Percentiles rank a stretch among this genome's conserved stretches.
Evolutionary conservation across 345 rosid species (phyloP).

Genomic region (Aegle marmelos): DNA sequence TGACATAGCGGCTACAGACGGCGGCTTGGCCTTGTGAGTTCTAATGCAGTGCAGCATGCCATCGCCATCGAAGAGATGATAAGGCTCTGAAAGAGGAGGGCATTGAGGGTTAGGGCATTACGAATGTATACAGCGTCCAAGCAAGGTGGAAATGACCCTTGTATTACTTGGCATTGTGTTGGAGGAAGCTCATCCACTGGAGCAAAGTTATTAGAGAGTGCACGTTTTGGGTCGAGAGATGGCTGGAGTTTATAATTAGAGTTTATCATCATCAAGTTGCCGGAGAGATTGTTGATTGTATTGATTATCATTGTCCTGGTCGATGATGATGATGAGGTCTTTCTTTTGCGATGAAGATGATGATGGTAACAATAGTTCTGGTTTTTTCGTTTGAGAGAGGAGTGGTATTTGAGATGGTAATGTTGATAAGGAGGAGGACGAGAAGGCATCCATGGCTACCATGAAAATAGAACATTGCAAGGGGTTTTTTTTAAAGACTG

Average conservation of each 20-base stretch:
- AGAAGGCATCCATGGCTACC: not conserved
- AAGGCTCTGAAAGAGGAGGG: conserved; percentile 50
- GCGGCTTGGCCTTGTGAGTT: conserved; percentile 37
- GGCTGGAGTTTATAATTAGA: conserved; percentile 33
- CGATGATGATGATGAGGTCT: not conserved
- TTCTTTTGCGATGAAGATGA: too few species aligned
- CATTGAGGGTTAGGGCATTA: conserved; percentile 61
- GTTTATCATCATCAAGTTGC: conserved; percentile 42
- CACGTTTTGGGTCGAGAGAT: conserved; percentile 47
- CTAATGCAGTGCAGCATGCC: conserved; percentile 58
- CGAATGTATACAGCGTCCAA: conserved; percentile 61
- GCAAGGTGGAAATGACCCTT: conserved; percentile 50
- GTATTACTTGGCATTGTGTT: conserved; percentile 41
- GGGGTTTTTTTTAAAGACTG: not conserved
- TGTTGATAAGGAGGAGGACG: not conserved
- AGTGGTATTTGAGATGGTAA: not conserved
- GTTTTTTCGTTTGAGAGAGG: not conserved
- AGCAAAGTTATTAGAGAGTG: conserved; percentile 46
- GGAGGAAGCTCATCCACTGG: conserved; percentile 64
- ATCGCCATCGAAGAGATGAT: conserved; percentile 61
- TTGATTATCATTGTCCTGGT: conserved; percentile 21
- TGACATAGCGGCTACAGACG: conserved; percentile 53
- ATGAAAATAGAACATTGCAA: too few species aligned
- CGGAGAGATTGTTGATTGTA: conserved; percentile 43
- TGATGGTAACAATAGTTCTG: not conserved